These are phyloP conservation scores for Przewalskia tangutica DNA, from an alignment of 257 asterid species.

Conservation along the genomic window DNA sequence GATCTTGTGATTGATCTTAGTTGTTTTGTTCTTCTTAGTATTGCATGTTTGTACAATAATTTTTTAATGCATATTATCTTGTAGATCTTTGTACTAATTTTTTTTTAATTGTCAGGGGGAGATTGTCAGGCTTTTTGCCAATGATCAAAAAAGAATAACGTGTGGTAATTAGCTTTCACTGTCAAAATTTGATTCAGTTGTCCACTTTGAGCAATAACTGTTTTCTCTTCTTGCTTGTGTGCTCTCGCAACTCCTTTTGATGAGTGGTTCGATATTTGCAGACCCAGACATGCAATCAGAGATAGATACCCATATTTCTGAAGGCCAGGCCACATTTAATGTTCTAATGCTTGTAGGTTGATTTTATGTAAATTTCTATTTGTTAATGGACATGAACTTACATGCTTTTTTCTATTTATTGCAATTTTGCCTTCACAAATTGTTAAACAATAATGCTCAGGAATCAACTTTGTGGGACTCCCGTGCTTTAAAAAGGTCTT, in stretches of 20 bases:
- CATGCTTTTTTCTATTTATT: background rate
- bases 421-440: background rate
- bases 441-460: background rate
- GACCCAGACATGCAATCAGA: slow-evolving; percentile 88
- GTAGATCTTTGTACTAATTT: slow-evolving; percentile 12
- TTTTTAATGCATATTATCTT: slow-evolving; percentile 4
- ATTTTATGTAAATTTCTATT: slow-evolving; percentile 1
- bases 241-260: slow-evolving; percentile 1
- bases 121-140: slow-evolving; percentile 85
- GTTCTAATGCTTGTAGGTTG: slow-evolving; percentile 67
- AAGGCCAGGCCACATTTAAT: slow-evolving; percentile 63
- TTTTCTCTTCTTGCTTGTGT: background rate
- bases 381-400: background rate
- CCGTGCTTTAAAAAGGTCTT: background rate
- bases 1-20: background rate
- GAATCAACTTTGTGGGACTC: background rate
- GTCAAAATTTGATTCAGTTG: background rate
- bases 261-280: slow-evolving; percentile 33
- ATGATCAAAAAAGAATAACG: slow-evolving; percentile 83
- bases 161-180: slow-evolving; percentile 51
- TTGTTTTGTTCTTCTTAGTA: background rate
- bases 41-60: background rate
- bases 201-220: background rate
- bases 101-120: slow-evolving; percentile 61
- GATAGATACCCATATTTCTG: slow-evolving; percentile 55